phyloP scores from a whole-genome alignment of 2,329 filamentous ascomycete species.

The Raffaelea albimanens region DNA sequence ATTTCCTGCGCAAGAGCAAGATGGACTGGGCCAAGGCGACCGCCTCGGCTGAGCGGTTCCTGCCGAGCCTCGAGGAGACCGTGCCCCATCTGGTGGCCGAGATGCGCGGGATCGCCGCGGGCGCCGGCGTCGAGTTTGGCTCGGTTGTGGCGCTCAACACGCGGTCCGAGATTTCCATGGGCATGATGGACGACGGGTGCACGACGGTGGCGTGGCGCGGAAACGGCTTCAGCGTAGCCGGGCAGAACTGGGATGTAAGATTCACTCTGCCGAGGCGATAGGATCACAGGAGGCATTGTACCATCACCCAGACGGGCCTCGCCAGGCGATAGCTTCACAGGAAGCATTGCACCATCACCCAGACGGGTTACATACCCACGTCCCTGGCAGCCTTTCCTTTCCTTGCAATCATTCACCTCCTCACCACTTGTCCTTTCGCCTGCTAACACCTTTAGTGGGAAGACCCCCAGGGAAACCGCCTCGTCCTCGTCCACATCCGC shows the following conservation, averaged over 20 bases:
- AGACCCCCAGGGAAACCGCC: neutral
- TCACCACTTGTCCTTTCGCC: no score
- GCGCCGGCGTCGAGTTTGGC: slow-evolving; percentile 31
- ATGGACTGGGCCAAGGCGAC: slow-evolving; percentile 2
- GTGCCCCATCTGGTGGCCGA: neutral
- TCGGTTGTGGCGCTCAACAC: slow-evolving; percentile 45
- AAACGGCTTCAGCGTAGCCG: slow-evolving; percentile 1
- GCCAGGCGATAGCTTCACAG: no score
- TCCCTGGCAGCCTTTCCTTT: no score
- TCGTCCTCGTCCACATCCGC: slow-evolving; percentile 1
- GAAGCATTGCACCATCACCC: no score
- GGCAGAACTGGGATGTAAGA: slow-evolving; percentile 16
- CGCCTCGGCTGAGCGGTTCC: neutral
- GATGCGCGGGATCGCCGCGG: slow-evolving; percentile 37
- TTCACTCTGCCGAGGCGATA: neutral
- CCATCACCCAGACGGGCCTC: no score
- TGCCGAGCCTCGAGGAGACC: slow-evolving; percentile 7
- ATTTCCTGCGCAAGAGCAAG: slow-evolving; percentile 4
- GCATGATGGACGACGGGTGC: slow-evolving; percentile 17
- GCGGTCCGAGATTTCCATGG: neutral
- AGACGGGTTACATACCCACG: no score
- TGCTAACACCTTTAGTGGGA: no score
- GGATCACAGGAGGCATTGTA: no score
- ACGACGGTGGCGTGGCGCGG: slow-evolving; percentile 37
- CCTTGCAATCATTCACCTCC: no score